Percentiles rank a stretch among this genome's conserved stretches.
Evolutionary conservation across 106 monocot species (phyloP).

Genomic region (Allium sativum): DNA sequence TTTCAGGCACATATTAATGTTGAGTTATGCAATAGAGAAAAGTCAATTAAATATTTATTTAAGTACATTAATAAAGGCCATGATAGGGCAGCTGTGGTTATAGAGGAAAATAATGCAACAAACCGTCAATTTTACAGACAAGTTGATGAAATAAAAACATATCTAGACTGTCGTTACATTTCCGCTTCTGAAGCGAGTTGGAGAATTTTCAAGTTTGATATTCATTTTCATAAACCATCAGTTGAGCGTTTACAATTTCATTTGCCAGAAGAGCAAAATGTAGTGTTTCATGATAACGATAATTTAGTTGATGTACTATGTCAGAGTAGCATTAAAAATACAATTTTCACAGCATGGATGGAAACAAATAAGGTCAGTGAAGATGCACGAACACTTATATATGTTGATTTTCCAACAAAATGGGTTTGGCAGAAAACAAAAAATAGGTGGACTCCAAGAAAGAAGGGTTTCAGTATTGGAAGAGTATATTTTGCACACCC

Average conservation of each 20-base stretch:
- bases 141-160: too few species aligned
- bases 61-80: conserved; percentile 12
- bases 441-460: conserved; percentile 4
- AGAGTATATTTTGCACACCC: conserved; percentile 5
- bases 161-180: too few species aligned
- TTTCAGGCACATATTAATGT: conserved; percentile 10
- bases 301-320: background rate
- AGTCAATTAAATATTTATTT: conserved; percentile 9
- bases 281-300: background rate
- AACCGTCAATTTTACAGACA: background rate
- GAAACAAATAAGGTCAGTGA: background rate
- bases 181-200: too few species aligned
- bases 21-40: conserved; percentile 2
- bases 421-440: background rate
- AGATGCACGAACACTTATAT: conserved; percentile 5
- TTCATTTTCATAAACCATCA: too few species aligned
- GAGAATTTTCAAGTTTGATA: too few species aligned
- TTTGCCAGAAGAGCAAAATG: background rate
- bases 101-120: background rate
- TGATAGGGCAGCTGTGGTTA: too few species aligned
- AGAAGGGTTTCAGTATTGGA: background rate
- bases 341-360: conserved; percentile 14
- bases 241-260: too few species aligned
- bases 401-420: conserved; percentile 10
- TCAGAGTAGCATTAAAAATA: background rate